Evolutionary conservation across 1,139 yeast genomes (phyloP), one percentile per base, ranked within the genome.

Genomic region (Zygosaccharomyces pseudobailii): DNA sequence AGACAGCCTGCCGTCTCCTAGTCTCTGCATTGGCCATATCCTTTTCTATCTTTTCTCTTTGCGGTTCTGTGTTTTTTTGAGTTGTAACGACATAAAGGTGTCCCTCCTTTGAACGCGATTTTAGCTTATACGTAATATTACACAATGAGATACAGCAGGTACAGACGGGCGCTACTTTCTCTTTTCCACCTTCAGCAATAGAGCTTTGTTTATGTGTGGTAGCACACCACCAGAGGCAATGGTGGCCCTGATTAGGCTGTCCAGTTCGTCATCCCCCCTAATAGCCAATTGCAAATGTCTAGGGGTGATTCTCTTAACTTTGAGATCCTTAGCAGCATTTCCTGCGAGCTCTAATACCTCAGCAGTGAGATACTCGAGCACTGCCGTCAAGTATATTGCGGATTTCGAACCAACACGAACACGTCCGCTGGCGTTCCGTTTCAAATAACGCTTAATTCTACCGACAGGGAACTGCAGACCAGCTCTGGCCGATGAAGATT

Each of bases 161-260:
- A 28, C 30, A 30, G n/a, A 23, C 9, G n/a, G 30, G n/a, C 20
- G 10, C 43, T 36, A 48, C 36, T 48, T 48, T 28, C 51, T 42
- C 45, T 48, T 45, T 42, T 89, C 97, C 48, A 87, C 96, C 78
- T 90, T 90, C 72, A 89, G 80, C 69, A 90, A 75, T 65, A 89
- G 79, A 49, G 96, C 96, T 62, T 89, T 88, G 75, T 89, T 90
- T 69, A 90, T 88, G 67, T 90, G 97, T 48, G 99, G 99, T 74
- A 92, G 78, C 50, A 94, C 99, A 82, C 99, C 98, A 74, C 99
- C 99, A 64, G 86, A 90, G 43, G 99, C 97, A 70, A 94, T 94
- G 52, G 98, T 94, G 57, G 97, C 99, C 69, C 87, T 86, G 65
- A 94, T 87, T 70, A 94, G 79, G 61, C 88, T 86, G 74, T 92